A percentile compares a stretch with the other conserved stretches of the same genome.
phyloP scores from a whole-genome alignment of 164 flowering plant species.

The Tetrastigma voinierianum region DNA sequence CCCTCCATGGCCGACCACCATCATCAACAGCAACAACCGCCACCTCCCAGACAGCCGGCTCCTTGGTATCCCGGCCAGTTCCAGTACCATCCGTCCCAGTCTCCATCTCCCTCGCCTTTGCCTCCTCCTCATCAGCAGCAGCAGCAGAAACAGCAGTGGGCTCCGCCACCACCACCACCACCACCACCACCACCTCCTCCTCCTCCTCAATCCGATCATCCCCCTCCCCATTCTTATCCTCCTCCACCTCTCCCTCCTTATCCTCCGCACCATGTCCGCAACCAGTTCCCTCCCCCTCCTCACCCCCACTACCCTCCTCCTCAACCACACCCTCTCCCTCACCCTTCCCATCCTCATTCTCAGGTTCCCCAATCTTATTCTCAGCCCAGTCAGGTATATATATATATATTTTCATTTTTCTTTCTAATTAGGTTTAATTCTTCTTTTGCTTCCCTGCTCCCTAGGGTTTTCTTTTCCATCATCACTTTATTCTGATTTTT shows the following conservation, averaged over 20 bases:
- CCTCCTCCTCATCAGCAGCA: constrained; percentile 12
- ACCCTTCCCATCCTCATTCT: constrained; percentile 23
- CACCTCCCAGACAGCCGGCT: constrained; percentile 26
- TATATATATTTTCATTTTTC: neutral
- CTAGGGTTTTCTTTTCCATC: neutral
- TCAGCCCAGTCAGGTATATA: constrained; percentile 34
- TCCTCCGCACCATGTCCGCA: constrained; percentile 23
- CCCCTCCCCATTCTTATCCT: constrained; percentile 26
- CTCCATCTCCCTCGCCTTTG: constrained; percentile 26
- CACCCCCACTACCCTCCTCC: constrained; percentile 30
- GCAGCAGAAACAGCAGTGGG: constrained; percentile 27
- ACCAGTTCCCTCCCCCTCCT: constrained; percentile 34
- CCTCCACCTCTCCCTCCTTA: constrained; percentile 23
- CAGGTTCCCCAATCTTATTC: constrained; percentile 38
- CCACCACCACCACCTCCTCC: constrained; percentile 24
- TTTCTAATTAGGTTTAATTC: neutral
- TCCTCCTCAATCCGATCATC: constrained; percentile 24
- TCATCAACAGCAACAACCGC: constrained; percentile 25
- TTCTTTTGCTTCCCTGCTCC: too few relatives aligned
- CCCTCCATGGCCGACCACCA: constrained; percentile 34
- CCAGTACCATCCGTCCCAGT: constrained; percentile 41
- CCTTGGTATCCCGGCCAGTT: constrained; percentile 52
- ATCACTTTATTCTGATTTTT: neutral
- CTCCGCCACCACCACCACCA: constrained; percentile 22
- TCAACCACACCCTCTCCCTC: constrained; percentile 25